Evolutionary conservation across 768 basidiomycete genomes (phyloP).

Genomic region (Basidioascus undulatus): DNA sequence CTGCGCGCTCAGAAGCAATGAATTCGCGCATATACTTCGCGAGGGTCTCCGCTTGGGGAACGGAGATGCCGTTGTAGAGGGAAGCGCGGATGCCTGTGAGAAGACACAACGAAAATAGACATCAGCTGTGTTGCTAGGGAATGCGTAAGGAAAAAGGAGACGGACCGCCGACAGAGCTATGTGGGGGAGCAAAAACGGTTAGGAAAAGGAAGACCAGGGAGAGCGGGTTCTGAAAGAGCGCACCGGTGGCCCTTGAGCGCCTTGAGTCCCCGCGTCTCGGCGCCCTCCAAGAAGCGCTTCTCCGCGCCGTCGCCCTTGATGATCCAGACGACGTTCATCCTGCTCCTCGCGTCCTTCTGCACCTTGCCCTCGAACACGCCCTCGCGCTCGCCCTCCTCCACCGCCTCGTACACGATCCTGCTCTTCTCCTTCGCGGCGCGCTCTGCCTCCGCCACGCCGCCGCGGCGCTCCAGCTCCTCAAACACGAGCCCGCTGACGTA

Average conservation of each 20-base stretch:
- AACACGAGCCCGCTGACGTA: conserved; percentile 77
- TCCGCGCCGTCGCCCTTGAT: conserved; percentile 40
- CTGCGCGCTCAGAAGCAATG: too few species aligned
- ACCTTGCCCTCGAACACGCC: conserved; percentile 54
- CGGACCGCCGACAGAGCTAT: conserved; percentile 32
- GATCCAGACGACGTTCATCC: conserved; percentile 83
- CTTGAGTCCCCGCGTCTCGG: conserved; percentile 53
- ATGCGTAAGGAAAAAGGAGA: not conserved
- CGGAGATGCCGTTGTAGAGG: conserved; percentile 67
- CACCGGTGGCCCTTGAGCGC: conserved; percentile 82
- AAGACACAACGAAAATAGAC: not conserved
- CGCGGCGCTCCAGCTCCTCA: conserved; percentile 26
- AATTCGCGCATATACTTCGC: conserved; percentile 22
- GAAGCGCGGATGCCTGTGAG: conserved; percentile 48
- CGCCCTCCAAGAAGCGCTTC: conserved; percentile 52
- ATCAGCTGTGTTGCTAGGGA: not conserved
- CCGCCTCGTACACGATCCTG: conserved; percentile 43
- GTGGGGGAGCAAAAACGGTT: not conserved
- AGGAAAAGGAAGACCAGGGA: not conserved
- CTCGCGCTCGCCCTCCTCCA: conserved; percentile 43
- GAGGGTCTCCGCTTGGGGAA: conserved; percentile 36
- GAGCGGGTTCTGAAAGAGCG: conserved; percentile 12
- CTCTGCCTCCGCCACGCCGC: conserved; percentile 42
- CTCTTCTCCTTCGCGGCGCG: conserved; percentile 45
- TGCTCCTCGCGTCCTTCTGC: conserved; percentile 42